Base-by-base conservation (phyloP, 2,329 filamentous ascomycete species). In the Neofusicoccum kwambonambiense region DNA sequence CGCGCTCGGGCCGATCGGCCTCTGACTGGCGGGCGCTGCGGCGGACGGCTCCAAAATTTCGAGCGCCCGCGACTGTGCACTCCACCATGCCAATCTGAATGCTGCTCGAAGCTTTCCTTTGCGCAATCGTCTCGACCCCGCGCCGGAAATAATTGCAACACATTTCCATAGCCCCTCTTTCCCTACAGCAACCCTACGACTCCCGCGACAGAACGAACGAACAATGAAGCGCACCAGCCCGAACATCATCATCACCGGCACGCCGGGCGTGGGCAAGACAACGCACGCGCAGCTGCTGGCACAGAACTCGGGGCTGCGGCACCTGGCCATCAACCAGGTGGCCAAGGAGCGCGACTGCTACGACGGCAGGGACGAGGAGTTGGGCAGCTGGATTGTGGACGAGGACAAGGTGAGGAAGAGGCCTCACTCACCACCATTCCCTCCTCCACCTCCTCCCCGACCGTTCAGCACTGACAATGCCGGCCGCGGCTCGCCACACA, bases 231-330 rank as follows among this genome's bases (percentile, higher is more conserved):
- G 81, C 65, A 76, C 75, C 64, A 74, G 75, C 68, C 95, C 95
- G 35, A 99, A 98, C 78, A 92, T 99, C 73, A 90, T 99, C 70
- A 85, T 99, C 69, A 98, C 95, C 45, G 95, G 95, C 69, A 99
- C 95, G 19, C 95, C 95, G 0, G 95, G 95, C 64, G 92, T 96
- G 34, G 95, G 95, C 74, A 99, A 99, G 82, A 97, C 93, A 17
- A 96, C 91, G 7, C 93, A 97, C 77, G 92, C 91, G 75, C 91
- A 96, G 77, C 84, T 87, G 72, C 82, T 99, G 56, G 91, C 92
- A 6, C 84, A 90, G 74, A 87, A 85, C 66, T 90, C 56, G 42
- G 91, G 90, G 1, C 81, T 98, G 69, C 89, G 88, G 72, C 93
- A 97, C 77, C 78, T 99, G 13, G 90, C 90, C 9, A 87, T 99